Evolutionary conservation across 73 alveolate genomes (phyloP), one percentile per base, ranked within the genome.

Genomic region (Paramecium biaurelia): DNA sequence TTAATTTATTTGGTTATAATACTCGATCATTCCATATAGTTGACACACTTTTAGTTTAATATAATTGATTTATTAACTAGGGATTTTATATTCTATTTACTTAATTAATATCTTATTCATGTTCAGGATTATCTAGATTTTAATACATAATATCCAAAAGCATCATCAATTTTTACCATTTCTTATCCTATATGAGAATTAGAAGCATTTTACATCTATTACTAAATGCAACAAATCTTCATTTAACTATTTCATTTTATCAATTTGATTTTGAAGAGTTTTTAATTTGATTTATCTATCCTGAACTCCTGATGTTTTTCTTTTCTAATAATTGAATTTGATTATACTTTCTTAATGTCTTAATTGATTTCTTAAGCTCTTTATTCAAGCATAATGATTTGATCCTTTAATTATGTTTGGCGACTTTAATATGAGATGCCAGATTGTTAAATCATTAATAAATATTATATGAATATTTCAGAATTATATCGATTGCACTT

Each of bases 71-170:
- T 10, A 35, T 43, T 15, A 74, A 14, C 41, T 74, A 35, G 7
- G 12, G 18, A 5, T 18, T 79, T 14, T 26, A 21, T 21, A 14
- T 18, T 53, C 12, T 1, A 53, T 53, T 4, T 79, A 79, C 90
- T 45, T 79, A 23, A 38, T 79, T 79, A 24, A 79, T 7, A 10
- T 79, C 90, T 43, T 32, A 21, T 79, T 79, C 90, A 24, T 79
- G 74, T 42, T 23, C 72, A 4, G 90, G 90, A 26, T 79, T 79
- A 43, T 79, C 90, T 43, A 79, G 7, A 79, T 79, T 79, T 47
- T 79, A 79, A 21, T 41, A 79, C 56, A 79, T 21, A 30, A 34
- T 43, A 9, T 41, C 74, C 56, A 79, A 79, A 21, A 79, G 56
- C 2, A 7, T 8, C n/a, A 79, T 43, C 20, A 43, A 79, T 21